A percentile compares a stretch with the other conserved stretches of the same genome.
phyloP scores from a whole-genome alignment of 2,329 filamentous ascomycete species.

The Aspergillus latus region DNA sequence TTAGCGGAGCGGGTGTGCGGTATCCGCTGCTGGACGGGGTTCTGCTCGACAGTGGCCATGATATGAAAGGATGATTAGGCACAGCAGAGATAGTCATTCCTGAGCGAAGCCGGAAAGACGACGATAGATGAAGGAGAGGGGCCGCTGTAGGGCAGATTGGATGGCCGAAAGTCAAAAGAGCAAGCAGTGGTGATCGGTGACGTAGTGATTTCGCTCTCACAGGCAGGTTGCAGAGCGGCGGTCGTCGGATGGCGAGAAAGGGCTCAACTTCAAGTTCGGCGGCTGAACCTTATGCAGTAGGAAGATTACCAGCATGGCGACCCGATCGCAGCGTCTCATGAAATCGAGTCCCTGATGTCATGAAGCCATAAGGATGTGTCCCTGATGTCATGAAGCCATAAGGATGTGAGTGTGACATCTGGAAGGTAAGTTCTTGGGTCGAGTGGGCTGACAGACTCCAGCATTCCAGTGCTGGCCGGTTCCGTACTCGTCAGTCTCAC shows the following conservation, averaged over 20 bases:
- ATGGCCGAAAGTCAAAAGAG: constrained; percentile 28
- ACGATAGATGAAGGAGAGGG: constrained; percentile 13
- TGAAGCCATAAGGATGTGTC: constrained; percentile 12
- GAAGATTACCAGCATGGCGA: neutral
- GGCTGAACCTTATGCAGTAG: constrained; percentile 7
- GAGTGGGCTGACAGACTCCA: constrained; percentile 6
- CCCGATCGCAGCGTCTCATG: neutral
- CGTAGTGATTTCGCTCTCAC: constrained; percentile 24
- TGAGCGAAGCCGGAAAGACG: constrained; percentile 5
- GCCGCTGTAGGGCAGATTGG: constrained; percentile 13
- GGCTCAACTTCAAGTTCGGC: neutral
- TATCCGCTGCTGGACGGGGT: constrained; percentile 18
- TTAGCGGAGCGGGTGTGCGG: constrained; percentile 28
- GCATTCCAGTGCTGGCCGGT: constrained; percentile 4
- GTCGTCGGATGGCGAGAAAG: neutral
- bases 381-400: constrained; percentile 23
- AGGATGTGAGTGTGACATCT: constrained; percentile 8
- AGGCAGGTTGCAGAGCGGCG: constrained; percentile 21
- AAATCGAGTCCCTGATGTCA: constrained; percentile 21
- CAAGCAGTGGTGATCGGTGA: constrained; percentile 25
- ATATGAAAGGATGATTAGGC: constrained; percentile 16
- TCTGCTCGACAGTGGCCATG: constrained; percentile 36
- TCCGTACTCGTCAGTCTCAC: neutral
- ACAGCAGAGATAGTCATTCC: constrained; percentile 23
- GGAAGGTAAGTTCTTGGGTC: neutral